These are phyloP conservation scores for Plasmodium chabaudi DNA, from an alignment of 169 alveolate genomes.

Conservation along the genomic window DNA sequence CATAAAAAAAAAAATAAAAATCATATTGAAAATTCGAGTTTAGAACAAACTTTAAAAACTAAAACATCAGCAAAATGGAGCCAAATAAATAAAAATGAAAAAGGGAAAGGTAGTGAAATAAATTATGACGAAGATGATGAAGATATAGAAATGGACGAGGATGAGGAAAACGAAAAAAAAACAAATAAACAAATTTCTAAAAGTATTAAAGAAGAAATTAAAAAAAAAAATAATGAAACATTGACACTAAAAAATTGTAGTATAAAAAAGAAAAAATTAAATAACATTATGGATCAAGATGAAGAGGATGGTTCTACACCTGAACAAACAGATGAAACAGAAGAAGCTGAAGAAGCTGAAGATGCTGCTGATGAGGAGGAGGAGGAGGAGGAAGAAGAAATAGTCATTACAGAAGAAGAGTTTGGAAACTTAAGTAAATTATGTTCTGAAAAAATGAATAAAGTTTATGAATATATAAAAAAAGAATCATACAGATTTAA, in stretches of 20 bases:
- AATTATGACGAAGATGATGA: background rate
- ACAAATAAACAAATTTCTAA: background rate
- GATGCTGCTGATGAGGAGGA: background rate
- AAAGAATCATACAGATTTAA: conserved; percentile 68
- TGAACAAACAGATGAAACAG: background rate
- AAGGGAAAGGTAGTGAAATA: background rate
- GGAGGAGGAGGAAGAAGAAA: conserved; percentile 1
- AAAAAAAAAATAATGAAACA: background rate
- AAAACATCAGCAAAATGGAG: background rate
- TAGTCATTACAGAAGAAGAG: conserved; percentile 42
- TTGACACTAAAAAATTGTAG: conserved; percentile 9
- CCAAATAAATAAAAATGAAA: background rate
- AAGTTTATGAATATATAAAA: conserved; percentile 26
- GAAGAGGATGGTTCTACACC: conserved; percentile 9
- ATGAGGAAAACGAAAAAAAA: background rate
- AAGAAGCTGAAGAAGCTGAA: background rate
- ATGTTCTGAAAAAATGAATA: conserved; percentile 49
- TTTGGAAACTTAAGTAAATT: conserved; percentile 3
- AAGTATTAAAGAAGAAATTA: background rate
- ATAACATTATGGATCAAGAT: background rate
- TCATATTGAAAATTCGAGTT: background rate
- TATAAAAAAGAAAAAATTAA: background rate
- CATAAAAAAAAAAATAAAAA: background rate
- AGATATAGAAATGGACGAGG: background rate
- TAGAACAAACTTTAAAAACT: background rate